Percentiles rank a stretch among this genome's conserved stretches.
These are phyloP conservation scores for Sporothrix mexicana DNA, from an alignment of 2,329 filamentous ascomycete species.

Conservation along the genomic window DNA sequence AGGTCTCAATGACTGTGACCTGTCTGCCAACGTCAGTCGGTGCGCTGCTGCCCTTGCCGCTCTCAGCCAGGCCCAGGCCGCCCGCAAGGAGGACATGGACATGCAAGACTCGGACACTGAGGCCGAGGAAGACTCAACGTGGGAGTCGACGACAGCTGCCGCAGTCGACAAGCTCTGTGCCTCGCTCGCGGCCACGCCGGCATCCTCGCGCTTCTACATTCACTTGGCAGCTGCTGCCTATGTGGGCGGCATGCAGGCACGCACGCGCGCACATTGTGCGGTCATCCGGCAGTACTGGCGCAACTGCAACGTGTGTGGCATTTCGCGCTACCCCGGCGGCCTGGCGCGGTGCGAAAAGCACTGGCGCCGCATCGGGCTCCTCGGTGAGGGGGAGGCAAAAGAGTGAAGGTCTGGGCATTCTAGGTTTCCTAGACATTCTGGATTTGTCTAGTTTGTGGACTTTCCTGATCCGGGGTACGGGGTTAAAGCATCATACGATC, in stretches of 20 bases:
- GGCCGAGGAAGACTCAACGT: conserved; percentile 7
- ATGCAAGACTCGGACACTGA: conserved; percentile 34
- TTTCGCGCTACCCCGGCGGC: conserved; percentile 45
- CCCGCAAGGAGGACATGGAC: background rate
- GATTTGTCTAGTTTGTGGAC: too few species aligned
- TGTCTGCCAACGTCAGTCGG: conserved; percentile 44
- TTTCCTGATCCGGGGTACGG: too few species aligned
- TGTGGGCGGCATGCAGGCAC: conserved; percentile 48
- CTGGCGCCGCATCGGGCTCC: conserved; percentile 33
- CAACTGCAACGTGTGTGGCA: conserved; percentile 47
- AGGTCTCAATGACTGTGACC: conserved; percentile 35
- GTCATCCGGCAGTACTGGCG: conserved; percentile 48
- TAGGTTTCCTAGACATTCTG: too few species aligned
- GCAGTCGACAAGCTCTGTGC: conserved; percentile 47
- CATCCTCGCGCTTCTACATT: conserved; percentile 48
- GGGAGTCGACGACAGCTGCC: conserved; percentile 39
- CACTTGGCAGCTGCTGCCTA: conserved; percentile 49
- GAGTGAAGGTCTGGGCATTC: too few species aligned
- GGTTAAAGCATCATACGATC: background rate
- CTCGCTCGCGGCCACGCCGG: conserved; percentile 43
- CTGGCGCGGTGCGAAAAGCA: conserved; percentile 34
- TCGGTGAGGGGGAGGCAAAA: background rate
- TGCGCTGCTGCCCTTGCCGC: conserved; percentile 47
- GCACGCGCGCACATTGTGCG: conserved; percentile 44
- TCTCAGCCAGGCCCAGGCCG: conserved; percentile 30